These are phyloP conservation scores for Ascochyta rabiei DNA, from an alignment of 2,329 filamentous ascomycete species.

Conservation along the genomic window DNA sequence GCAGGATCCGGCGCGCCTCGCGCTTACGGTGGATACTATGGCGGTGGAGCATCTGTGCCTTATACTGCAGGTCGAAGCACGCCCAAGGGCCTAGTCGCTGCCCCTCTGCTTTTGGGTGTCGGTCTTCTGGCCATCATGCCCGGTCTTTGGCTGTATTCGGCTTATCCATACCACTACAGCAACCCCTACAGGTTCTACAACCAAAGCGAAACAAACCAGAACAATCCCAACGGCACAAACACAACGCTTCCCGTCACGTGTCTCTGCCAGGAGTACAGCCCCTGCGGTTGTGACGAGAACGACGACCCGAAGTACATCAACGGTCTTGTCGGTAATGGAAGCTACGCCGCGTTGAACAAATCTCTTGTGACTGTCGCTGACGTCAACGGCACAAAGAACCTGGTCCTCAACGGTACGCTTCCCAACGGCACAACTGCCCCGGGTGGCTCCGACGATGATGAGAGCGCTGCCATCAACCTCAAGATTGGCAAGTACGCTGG, in stretches of 20 bases:
- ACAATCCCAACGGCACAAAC: conserved; percentile 41
- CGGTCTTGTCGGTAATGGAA: conserved; percentile 63
- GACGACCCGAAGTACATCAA: conserved; percentile 64
- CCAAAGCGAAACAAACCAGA: conserved; percentile 49
- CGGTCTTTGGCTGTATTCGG: conserved; percentile 68
- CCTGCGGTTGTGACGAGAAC: conserved; percentile 74
- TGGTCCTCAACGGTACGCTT: conserved; percentile 78
- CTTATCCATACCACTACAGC: conserved; percentile 65
- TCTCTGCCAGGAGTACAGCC: conserved; percentile 61
- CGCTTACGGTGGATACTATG: conserved; percentile 70
- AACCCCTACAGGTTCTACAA: conserved; percentile 63
- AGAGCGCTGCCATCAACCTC: conserved; percentile 29
- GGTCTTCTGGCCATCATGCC: conserved; percentile 64
- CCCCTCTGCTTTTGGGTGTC: conserved; percentile 54
- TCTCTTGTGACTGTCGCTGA: conserved; percentile 65
- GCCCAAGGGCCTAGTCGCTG: conserved; percentile 59
- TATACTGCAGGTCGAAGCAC: conserved; percentile 63
- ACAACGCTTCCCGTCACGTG: conserved; percentile 62
- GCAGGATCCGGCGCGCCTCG: conserved; percentile 64
- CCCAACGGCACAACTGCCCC: conserved; percentile 61
- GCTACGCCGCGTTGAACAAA: conserved; percentile 64
- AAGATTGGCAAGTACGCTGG: conserved; percentile 42
- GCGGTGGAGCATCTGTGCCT: conserved; percentile 63
- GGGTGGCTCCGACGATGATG: conserved; percentile 42
- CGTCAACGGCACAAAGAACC: conserved; percentile 66